phyloP scores from a whole-genome alignment of 306 rosid genomes.

The Calophaca sinica region DNA sequence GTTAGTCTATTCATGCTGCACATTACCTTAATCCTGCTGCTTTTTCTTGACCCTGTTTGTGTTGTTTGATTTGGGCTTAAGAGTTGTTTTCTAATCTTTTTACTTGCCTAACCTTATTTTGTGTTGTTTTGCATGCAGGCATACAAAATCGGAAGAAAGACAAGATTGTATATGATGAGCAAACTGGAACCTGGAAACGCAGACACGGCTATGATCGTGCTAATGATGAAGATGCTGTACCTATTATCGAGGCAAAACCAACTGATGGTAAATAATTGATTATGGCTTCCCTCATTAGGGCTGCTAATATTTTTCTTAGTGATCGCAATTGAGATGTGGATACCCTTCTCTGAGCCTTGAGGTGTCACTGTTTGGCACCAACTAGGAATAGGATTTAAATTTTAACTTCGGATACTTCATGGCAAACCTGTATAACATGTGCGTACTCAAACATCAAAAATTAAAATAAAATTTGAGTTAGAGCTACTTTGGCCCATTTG shows the following conservation, averaged over 20 bases:
- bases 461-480: not conserved
- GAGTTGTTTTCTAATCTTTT: constrained; percentile 9
- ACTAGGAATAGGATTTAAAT: constrained; percentile 3
- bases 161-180: constrained; percentile 74
- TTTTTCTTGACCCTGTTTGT: not conserved
- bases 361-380: not conserved
- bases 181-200: constrained; percentile 80
- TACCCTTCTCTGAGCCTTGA: not conserved
- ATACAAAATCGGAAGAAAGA: constrained; percentile 77
- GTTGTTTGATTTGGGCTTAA: constrained; percentile 4
- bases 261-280: constrained; percentile 70
- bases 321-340: not conserved
- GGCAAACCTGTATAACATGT: not conserved
- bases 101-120: not conserved
- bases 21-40: constrained; percentile 10
- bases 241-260: constrained; percentile 88
- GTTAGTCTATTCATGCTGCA: constrained; percentile 50
- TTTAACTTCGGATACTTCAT: not conserved
- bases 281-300: not conserved
- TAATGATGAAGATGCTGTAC: constrained; percentile 81
- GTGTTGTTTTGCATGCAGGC: constrained; percentile 56
- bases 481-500: constrained; percentile 1
- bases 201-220: constrained; percentile 87
- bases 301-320: not conserved
- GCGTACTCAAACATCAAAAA: not conserved